Evolutionary conservation across 768 basidiomycete species (phyloP).

Genomic region (Podaxis sp.): DNA sequence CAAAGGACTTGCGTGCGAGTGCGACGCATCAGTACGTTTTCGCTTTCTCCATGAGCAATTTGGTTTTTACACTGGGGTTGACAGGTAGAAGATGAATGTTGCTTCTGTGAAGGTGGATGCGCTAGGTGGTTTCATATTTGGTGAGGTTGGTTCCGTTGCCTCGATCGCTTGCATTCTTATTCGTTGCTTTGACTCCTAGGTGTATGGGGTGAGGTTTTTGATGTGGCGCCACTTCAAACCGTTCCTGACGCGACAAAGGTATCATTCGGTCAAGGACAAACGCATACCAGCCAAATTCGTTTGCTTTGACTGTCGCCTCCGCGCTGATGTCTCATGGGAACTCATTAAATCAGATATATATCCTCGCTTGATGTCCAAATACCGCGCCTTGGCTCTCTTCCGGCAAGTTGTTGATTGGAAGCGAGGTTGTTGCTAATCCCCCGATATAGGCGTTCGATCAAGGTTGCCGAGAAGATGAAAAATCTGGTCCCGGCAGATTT

Average conservation of each 20-base stretch:
- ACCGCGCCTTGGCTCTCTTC: constrained; percentile 69
- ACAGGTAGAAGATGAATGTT: constrained; percentile 56
- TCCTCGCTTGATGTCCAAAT: constrained; percentile 59
- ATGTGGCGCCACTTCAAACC: constrained; percentile 1
- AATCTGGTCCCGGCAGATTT: constrained; percentile 50
- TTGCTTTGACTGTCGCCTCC: constrained; percentile 78
- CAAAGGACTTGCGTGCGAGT: constrained; percentile 63
- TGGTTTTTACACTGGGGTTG: background rate
- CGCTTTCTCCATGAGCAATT: background rate
- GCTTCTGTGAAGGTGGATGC: constrained; percentile 75
- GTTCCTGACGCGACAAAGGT: constrained; percentile 38
- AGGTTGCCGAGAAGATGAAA: constrained; percentile 55
- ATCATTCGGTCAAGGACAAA: constrained; percentile 56
- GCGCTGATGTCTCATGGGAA: constrained; percentile 66
- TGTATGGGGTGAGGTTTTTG: constrained; percentile 54
- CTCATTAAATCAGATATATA: constrained; percentile 61
- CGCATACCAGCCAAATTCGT: constrained; percentile 61
- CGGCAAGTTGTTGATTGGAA: constrained; percentile 41
- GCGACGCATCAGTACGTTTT: constrained; percentile 53
- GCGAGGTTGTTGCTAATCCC: background rate
- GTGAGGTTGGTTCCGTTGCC: constrained; percentile 35
- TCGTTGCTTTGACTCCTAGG: constrained; percentile 31
- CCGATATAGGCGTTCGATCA: constrained; percentile 62
- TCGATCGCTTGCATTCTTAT: background rate
- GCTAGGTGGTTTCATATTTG: constrained; percentile 75